Conservation (phyloP, 306 rosid genomes). For the Phaseolus lunatus region DNA sequence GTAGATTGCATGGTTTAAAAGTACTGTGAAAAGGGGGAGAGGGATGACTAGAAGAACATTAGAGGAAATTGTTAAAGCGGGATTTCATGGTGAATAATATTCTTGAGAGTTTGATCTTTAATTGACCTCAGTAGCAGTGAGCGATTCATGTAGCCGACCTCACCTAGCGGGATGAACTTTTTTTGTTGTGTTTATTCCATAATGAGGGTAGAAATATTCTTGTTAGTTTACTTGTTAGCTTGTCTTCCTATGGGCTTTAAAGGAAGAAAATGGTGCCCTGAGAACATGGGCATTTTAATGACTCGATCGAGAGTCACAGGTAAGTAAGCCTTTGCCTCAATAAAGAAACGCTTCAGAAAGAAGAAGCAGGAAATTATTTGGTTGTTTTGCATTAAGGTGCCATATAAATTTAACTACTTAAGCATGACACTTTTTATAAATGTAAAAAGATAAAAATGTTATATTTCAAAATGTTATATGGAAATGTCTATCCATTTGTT, state of each 20-base stretch:
- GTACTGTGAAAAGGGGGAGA: background rate
- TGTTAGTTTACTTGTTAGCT: conserved; percentile 32
- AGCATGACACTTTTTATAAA: background rate
- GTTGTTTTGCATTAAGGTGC: background rate
- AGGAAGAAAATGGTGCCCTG: background rate
- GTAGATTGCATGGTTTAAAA: background rate
- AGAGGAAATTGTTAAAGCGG: background rate
- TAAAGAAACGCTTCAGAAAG: conserved; percentile 12
- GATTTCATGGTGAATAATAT: background rate
- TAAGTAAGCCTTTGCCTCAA: background rate
- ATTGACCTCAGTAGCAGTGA: background rate
- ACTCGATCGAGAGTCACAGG: background rate
- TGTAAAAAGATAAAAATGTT: background rate
- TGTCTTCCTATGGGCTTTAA: background rate
- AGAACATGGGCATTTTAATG: background rate
- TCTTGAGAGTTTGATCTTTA: background rate
- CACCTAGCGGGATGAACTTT: background rate
- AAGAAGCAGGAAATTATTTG: background rate
- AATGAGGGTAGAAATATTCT: conserved; percentile 3
- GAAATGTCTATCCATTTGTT: conserved; percentile 25
- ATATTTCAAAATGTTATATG: background rate
- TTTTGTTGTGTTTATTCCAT: conserved; percentile 1
- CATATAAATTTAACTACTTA: background rate
- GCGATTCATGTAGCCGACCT: too few species aligned
- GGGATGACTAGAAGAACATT: background rate